These are phyloP conservation scores for Cladorrhinum sp. DNA, from an alignment of 2,329 filamentous ascomycete genomes.

Conservation along the genomic window DNA sequence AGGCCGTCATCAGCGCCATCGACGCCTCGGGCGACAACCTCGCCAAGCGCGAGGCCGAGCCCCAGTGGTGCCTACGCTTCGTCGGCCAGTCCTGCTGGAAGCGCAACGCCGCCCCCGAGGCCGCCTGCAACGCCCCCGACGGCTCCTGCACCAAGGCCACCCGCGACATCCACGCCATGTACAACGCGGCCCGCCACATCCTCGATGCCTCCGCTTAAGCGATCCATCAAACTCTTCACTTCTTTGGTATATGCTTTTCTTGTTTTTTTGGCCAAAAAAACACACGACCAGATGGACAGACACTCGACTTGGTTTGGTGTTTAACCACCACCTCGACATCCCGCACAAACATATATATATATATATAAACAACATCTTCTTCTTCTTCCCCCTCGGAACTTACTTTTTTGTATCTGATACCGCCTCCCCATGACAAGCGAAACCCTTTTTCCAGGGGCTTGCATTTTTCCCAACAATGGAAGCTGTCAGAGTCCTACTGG, in stretches of 20 bases:
- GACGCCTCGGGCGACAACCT: conserved; percentile 27
- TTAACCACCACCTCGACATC: background rate
- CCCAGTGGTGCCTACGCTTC: conserved; percentile 33
- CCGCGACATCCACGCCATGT: conserved; percentile 37
- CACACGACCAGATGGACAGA: background rate
- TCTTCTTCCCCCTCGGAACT: background rate
- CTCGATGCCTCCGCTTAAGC: conserved; percentile 26
- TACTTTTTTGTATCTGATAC: background rate
- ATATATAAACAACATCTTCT: background rate
- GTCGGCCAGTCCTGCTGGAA: conserved; percentile 40
- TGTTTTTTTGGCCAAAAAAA: conserved; percentile 1
- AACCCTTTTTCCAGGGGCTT: background rate
- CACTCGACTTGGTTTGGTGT: conserved; percentile 7
- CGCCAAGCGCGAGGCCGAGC: conserved; percentile 25
- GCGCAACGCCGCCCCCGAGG: conserved; percentile 31
- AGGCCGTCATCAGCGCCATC: conserved; percentile 33
- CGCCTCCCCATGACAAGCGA: background rate
- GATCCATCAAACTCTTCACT: background rate
- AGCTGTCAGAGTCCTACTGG: background rate
- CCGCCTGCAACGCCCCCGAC: conserved; percentile 34
- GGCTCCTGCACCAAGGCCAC: conserved; percentile 36
- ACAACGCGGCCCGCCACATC: conserved; percentile 33
- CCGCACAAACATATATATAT: background rate
- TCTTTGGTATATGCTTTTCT: conserved; percentile 1
- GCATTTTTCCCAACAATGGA: background rate